Conservation (phyloP, 768 basidiomycete genomes). For the Mycena rebaudengoi region DNA sequence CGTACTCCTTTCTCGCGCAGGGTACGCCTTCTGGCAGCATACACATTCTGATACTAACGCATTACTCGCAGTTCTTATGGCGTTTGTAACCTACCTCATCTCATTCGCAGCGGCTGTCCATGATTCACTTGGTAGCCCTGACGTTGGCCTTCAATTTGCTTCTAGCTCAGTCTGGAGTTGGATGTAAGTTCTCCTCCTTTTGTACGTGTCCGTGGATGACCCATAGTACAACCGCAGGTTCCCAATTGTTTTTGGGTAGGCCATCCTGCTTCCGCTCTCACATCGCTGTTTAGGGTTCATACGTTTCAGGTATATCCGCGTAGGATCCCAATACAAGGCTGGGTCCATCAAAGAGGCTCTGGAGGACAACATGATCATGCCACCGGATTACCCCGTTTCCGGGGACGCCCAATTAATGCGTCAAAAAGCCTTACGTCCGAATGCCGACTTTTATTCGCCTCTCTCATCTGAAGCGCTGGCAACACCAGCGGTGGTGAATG, state of each 20-base stretch:
- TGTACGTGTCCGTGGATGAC: neutral
- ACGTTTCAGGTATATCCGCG: conserved; percentile 5
- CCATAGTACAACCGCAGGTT: neutral
- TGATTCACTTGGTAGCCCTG: conserved; percentile 9
- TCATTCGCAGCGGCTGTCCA: conserved; percentile 21
- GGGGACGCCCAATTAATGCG: neutral
- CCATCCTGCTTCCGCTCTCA: neutral
- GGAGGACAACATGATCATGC: conserved; percentile 1
- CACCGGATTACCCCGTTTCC: neutral
- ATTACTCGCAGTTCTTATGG: conserved; percentile 15
- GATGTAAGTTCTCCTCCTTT: conserved; percentile 4
- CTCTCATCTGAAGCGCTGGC: neutral
- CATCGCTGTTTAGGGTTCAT: neutral
- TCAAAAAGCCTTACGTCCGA: conserved; percentile 7
- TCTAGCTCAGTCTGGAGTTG: conserved; percentile 27
- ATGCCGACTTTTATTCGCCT: conserved; percentile 1
- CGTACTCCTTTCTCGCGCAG: conserved; percentile 23
- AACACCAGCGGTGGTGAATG: neutral
- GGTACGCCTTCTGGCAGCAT: neutral
- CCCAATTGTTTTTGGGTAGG: conserved; percentile 23
- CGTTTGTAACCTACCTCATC: conserved; percentile 18
- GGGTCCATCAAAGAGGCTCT: conserved; percentile 23
- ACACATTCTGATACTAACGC: neutral
- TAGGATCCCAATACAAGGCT: conserved; percentile 21
- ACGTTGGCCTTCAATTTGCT: conserved; percentile 25